phyloP scores from a whole-genome alignment of 345 rosid species.

The Eucalyptus marginata region DNA sequence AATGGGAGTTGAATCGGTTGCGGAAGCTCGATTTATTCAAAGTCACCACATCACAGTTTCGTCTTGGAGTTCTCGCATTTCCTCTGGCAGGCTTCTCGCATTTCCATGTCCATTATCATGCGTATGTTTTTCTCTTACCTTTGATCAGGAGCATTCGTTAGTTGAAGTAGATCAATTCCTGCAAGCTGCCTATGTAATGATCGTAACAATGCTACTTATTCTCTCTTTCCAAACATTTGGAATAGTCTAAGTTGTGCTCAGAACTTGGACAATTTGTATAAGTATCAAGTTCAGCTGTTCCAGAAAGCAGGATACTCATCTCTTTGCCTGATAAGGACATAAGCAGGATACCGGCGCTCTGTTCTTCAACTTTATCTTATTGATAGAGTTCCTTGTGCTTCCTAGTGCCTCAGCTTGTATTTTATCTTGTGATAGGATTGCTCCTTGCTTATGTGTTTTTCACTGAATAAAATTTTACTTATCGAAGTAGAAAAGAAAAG shows the following conservation, averaged over 20 bases:
- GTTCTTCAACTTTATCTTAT: background rate
- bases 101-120: too few species aligned
- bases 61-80: too few species aligned
- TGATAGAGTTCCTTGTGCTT: background rate
- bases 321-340: too few species aligned
- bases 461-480: background rate
- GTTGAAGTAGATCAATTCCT: background rate
- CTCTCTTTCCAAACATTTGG: background rate
- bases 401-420: background rate
- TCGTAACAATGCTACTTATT: background rate
- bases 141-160: background rate
- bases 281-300: background rate
- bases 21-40: accelerated
- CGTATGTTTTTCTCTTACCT: too few species aligned
- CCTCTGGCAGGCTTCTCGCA: too few species aligned
- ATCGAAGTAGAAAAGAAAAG: background rate
- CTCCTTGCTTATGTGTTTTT: background rate
- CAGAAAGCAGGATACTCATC: background rate
- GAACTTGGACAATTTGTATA: too few species aligned
- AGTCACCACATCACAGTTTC: too few species aligned
- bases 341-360: background rate
- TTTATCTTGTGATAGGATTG: background rate
- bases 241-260: too few species aligned
- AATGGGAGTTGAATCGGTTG: background rate
- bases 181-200: background rate